Conservation (phyloP, 108 stramenopile species). For the Craspedostauros australis region DNA sequence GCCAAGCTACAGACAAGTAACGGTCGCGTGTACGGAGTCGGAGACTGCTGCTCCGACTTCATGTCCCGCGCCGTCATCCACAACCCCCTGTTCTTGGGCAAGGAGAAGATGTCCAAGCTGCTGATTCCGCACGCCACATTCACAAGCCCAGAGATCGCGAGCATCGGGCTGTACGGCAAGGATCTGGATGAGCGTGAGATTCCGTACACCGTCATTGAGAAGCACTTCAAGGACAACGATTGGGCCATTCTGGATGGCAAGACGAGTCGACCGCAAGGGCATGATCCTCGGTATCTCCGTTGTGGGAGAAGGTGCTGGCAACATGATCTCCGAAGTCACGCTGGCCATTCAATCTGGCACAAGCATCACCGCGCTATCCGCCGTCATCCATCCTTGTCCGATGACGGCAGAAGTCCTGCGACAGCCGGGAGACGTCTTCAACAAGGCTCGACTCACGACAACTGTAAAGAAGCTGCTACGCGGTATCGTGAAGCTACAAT, state of each 20-base stretch:
- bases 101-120: slow-evolving; percentile 55
- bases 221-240: slow-evolving; percentile 74
- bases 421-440: slow-evolving; percentile 53
- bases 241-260: slow-evolving; percentile 74
- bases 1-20: slow-evolving; percentile 76
- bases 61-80: slow-evolving; percentile 78
- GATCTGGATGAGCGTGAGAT: slow-evolving; percentile 63
- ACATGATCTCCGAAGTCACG: slow-evolving; percentile 84
- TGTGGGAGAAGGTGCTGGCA: slow-evolving; percentile 75
- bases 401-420: slow-evolving; percentile 64
- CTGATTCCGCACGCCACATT: slow-evolving; percentile 86
- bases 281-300: slow-evolving; percentile 80
- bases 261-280: slow-evolving; percentile 58
- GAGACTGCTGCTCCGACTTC: slow-evolving; percentile 80
- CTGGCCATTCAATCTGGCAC: slow-evolving; percentile 80
- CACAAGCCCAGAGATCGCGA: slow-evolving; percentile 84
- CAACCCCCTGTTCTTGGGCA: slow-evolving; percentile 82
- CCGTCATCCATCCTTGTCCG: slow-evolving; percentile 89
- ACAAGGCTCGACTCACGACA: slow-evolving; percentile 46
- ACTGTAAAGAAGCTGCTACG: slow-evolving; percentile 35
- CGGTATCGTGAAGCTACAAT: slow-evolving; percentile 51
- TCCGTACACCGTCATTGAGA: slow-evolving; percentile 54
- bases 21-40: slow-evolving; percentile 63
- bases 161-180: slow-evolving; percentile 74
- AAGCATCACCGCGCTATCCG: slow-evolving; percentile 49